A percentile compares a stretch with the other conserved stretches of the same genome.
These are phyloP conservation scores for Begonia peltatifolia DNA, from an alignment of 306 rosid genomes.

Conservation along the genomic window DNA sequence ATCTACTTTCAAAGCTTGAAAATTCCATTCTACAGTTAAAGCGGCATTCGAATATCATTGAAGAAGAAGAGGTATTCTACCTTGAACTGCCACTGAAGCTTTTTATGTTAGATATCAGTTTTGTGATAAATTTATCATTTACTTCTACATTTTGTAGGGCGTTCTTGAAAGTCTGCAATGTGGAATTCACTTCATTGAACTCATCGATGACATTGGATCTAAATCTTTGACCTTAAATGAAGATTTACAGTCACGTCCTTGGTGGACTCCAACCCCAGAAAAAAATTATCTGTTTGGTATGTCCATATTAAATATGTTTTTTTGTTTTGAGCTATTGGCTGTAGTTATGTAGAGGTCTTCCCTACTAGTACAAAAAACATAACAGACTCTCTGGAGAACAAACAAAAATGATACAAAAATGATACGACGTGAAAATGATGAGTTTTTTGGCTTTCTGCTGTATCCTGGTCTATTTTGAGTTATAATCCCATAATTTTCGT, in stretches of 20 bases:
- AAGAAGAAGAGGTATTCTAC: conserved; percentile 64
- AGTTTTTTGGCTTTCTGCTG: too few relatives aligned
- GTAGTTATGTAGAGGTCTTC: too few relatives aligned
- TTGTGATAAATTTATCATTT: conserved; percentile 11
- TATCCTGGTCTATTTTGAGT: too few relatives aligned
- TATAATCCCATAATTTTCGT: too few relatives aligned
- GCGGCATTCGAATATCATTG: conserved; percentile 67
- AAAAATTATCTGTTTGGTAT: conserved; percentile 83
- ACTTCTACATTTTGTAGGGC: conserved; percentile 23
- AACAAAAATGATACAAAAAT: too few relatives aligned
- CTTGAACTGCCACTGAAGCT: background rate
- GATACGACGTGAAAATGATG: too few relatives aligned
- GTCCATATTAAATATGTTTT: conserved; percentile 8
- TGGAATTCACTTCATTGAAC: conserved; percentile 67
- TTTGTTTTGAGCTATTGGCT: too few relatives aligned
- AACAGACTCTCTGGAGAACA: too few relatives aligned
- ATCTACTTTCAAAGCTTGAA: conserved; percentile 70
- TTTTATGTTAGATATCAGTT: conserved; percentile 3
- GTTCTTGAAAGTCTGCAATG: conserved; percentile 60
- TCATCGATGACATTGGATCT: conserved; percentile 69
- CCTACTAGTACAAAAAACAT: too few relatives aligned
- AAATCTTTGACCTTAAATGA: conserved; percentile 82
- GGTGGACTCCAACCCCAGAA: conserved; percentile 94
- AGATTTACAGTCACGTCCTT: conserved; percentile 76
- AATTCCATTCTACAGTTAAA: conserved; percentile 63